phyloP scores from a whole-genome alignment of 2,329 filamentous ascomycete species.

The Allantophomopsis cytisporea region DNA sequence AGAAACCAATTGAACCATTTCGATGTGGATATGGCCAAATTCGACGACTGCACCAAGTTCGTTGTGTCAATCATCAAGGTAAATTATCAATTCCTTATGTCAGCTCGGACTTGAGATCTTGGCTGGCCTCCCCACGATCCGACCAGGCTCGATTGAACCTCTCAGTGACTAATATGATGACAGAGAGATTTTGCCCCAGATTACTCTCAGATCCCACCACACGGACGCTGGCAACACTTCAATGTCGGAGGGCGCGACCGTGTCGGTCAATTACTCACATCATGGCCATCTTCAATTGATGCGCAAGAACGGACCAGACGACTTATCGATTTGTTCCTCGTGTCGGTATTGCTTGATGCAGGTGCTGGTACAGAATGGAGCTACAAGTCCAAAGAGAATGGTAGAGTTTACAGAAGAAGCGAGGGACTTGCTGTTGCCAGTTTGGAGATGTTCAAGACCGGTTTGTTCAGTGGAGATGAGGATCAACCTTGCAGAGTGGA shows the following conservation, averaged over 20 bases:
- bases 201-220: conserved; percentile 66
- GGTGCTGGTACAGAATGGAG: conserved; percentile 85
- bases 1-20: conserved; percentile 57
- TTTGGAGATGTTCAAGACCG: conserved; percentile 87
- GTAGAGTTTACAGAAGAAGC: conserved; percentile 67
- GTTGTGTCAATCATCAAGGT: conserved; percentile 67
- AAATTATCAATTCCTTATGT: conserved; percentile 9
- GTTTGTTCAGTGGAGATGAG: conserved; percentile 73
- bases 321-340: conserved; percentile 63
- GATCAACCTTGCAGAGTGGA: conserved; percentile 83
- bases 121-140: too few species aligned
- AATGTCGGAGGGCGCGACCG: conserved; percentile 66
- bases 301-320: conserved; percentile 61
- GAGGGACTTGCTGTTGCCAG: conserved; percentile 72
- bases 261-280: conserved; percentile 55
- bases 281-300: conserved; percentile 57
- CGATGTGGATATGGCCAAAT: conserved; percentile 56
- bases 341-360: conserved; percentile 74
- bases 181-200: conserved; percentile 59
- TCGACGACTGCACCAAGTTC: conserved; percentile 52
- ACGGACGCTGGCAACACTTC: conserved; percentile 77
- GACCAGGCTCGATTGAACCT: too few species aligned
- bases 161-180: too few species aligned
- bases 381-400: conserved; percentile 85
- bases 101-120: too few species aligned